Evolutionary conservation across 2,329 filamentous ascomycete genomes (phyloP), one percentile per base, ranked within the genome.

Genomic region (Leptographium wingfieldii): DNA sequence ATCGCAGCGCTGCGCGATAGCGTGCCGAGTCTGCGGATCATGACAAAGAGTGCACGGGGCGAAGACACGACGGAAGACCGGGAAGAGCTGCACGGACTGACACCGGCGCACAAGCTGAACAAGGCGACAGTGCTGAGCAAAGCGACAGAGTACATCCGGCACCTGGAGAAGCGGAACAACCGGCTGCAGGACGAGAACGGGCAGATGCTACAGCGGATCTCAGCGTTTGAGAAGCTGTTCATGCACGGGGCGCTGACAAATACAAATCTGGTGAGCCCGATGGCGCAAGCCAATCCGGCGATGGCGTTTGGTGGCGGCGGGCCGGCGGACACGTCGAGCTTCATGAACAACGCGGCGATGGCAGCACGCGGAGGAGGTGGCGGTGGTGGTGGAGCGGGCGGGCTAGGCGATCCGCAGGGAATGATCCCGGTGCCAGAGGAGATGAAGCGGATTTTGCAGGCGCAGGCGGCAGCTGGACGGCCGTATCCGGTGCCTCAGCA

Each of bases 51-150:
- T 66, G 81, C 81, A 55, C 76, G 77, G 61, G 86, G 83, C 48
- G 85, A 87, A 67, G 86, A 89, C 64, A 77, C 84, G 0, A 84
- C 82, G 0, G 85, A 86, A 62, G 89, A 92, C 65, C 83, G 87
- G 43, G 89, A 95, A 65, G 89, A 94, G 61, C 78, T 87, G 19
- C 86, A 95, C 66, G 90, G 90, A 57, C 76, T 94, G 57, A 87
- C 90, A 2, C 88, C 91, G 0, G 90, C 91, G 6, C 92, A 95
- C 74, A 97, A 97, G 72, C 77, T 96, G 33, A 97, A 97, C 77
- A 97, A 97, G 73, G 92, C 92, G n/a, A 96, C 92, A 2, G 90
- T 97, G 57, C 75, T 97, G 52, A 92, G 90, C 65, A 97, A 97
- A 72, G 92, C 92, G 2, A 96, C 92, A 6, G 92, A 97, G 70